Evolutionary conservation across 805 yeast genomes (phyloP), one percentile per base, ranked within the genome.

Genomic region (Starmera pachycereana): DNA sequence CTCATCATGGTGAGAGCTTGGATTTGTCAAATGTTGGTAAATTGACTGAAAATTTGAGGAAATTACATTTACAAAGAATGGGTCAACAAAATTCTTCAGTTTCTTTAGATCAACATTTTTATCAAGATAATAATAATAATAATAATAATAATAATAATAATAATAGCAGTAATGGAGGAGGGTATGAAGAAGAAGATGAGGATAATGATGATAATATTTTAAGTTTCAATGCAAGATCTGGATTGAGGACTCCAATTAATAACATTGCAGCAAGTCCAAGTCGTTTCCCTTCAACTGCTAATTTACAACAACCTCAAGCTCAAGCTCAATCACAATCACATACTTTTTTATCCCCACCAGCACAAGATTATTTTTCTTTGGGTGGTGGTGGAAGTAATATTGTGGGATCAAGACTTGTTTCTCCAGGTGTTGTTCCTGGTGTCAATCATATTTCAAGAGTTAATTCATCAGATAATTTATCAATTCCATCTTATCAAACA

Each of bases 391-490:
- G 46, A 6, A 44, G 45, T 18, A 33, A 38, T 18, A 58, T 47
- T 2, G 35, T 49, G 6, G 33, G 44, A 22, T 22, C 27, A 22
- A 22, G 27, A 22, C 6, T 22, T 22, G 27, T 22, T 37, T 59
- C 64, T 1, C 74, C 78, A 1, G 74, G 73, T 8, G 48, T 63
- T 4, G 66, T 82, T 1, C 86, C 88, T 0, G 77, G 72, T 0
- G 51, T 61, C 10, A 78, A 63, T 40, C 72, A 79, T 51, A 56
- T 79, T 37, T 77, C 88, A 3, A 65, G 88, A 40, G 74, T 65
- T 12, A 72, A 69, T 39, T 78, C 87, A 1, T 70, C 62, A 30
- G 47, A 50, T 12, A 61, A 62, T 18, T 41, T 62, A 28, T 25
- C 33, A 50, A 40, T 35, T 61, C 37, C 11, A 28, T 33, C 16